Evolutionary conservation across 1,139 yeast genomes (phyloP).

Genomic region (Hanseniaspora uvarum): DNA sequence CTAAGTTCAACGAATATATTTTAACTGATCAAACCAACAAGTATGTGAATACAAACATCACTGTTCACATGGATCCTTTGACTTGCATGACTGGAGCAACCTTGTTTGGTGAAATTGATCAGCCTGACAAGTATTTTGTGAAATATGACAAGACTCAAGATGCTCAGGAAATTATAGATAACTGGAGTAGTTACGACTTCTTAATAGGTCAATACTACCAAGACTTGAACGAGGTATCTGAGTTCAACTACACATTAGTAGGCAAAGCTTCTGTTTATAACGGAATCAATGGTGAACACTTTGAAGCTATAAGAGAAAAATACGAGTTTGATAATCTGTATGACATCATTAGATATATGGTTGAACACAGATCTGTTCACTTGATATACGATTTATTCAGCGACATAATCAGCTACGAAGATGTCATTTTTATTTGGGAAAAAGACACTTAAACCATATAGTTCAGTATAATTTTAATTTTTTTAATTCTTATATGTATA

Average conservation of each 20-base stretch:
- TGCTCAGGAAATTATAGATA: conserved; percentile 29
- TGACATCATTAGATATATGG: conserved; percentile 12
- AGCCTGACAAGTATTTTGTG: conserved; percentile 28
- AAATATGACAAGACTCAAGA: conserved; percentile 70
- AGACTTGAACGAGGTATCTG: not conserved
- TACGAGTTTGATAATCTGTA: conserved; percentile 3
- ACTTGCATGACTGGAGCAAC: conserved; percentile 85
- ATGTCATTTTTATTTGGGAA: conserved; percentile 26
- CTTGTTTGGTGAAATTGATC: conserved; percentile 50
- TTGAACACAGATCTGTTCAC: conserved; percentile 14
- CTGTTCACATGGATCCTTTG: conserved; percentile 66
- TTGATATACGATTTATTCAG: conserved; percentile 19
- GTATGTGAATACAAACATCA: conserved; percentile 22
- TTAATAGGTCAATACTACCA: conserved; percentile 34
- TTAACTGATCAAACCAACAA: conserved; percentile 22
- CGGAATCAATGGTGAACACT: conserved; percentile 18
- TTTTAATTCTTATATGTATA: no score
- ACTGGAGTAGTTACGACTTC: conserved; percentile 51
- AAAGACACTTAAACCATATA: conserved; percentile 17
- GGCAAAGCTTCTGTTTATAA: conserved; percentile 11
- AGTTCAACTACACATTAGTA: conserved; percentile 6
- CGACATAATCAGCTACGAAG: conserved; percentile 20
- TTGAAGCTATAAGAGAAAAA: conserved; percentile 12
- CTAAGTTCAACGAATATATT: conserved; percentile 42
- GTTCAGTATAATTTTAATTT: not conserved